Evolutionary conservation across 441 rosid genomes (phyloP).

Genomic region (Gossypium schwendimanii): DNA sequence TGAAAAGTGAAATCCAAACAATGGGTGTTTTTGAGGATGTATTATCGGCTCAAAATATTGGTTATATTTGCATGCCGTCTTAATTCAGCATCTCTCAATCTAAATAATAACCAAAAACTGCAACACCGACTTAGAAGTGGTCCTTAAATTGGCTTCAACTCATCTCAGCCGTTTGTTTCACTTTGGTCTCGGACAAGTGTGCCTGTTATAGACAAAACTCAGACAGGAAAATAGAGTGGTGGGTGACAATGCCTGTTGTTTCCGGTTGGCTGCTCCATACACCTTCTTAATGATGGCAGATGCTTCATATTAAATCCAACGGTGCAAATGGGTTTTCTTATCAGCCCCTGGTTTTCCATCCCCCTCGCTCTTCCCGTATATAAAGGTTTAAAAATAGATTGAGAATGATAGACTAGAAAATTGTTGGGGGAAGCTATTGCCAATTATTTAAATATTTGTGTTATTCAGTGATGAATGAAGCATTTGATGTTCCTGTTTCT

Average conservation of each 20-base stretch:
- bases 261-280: neutral
- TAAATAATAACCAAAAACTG: neutral
- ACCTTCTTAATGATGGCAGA: neutral
- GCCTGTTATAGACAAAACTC: neutral
- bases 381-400: neutral
- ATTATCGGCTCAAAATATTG: neutral
- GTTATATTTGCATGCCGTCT: neutral
- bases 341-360: constrained; percentile 8
- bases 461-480: neutral
- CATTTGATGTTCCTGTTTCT: neutral
- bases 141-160: neutral
- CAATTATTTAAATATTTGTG: neutral
- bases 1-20: neutral
- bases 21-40: neutral
- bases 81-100: neutral
- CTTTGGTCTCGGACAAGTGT: neutral
- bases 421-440: neutral
- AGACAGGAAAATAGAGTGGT: neutral
- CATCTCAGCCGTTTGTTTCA: neutral
- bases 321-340: constrained; percentile 6
- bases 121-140: neutral
- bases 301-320: constrained; percentile 1
- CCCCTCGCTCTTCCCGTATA: too few species aligned
- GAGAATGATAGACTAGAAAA: neutral
- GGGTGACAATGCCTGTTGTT: neutral